A percentile compares a stretch with the other conserved stretches of the same genome.
Conservation (phyloP, 2,329 filamentous ascomycete genomes). For the Sporothrix humicola region DNA sequence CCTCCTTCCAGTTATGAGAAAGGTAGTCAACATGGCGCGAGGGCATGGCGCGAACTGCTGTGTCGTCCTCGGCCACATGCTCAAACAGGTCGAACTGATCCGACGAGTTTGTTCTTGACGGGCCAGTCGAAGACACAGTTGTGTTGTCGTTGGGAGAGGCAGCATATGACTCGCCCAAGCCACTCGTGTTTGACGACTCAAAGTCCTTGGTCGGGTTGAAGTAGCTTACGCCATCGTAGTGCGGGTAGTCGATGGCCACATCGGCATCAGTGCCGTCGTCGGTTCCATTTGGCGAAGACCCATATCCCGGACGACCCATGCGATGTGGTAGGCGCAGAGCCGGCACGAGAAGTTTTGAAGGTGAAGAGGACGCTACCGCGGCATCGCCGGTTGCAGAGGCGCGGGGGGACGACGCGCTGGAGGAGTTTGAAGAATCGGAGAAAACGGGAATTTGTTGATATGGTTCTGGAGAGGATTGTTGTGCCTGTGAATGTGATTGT, state of each 20-base stretch:
- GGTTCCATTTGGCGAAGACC: conserved; percentile 44
- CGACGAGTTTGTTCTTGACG: conserved; percentile 65
- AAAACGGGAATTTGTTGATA: conserved; percentile 47
- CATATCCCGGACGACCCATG: conserved; percentile 53
- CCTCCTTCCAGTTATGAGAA: conserved; percentile 90
- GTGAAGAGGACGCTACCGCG: conserved; percentile 62
- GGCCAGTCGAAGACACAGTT: conserved; percentile 59
- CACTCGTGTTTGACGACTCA: conserved; percentile 57
- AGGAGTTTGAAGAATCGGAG: conserved; percentile 57
- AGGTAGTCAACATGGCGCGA: conserved; percentile 94
- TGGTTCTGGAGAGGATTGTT: neutral
- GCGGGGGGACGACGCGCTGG: conserved; percentile 62
- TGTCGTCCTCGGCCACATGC: conserved; percentile 75
- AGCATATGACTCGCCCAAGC: conserved; percentile 53
- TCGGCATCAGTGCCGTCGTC: conserved; percentile 36
- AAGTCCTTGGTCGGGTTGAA: conserved; percentile 54
- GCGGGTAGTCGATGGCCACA: conserved; percentile 42
- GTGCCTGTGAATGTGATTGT: neutral
- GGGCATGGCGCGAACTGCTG: conserved; percentile 72
- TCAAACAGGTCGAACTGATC: conserved; percentile 56
- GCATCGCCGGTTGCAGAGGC: conserved; percentile 59
- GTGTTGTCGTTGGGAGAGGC: conserved; percentile 58
- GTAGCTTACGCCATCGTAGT: conserved; percentile 54
- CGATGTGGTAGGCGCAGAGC: conserved; percentile 67
- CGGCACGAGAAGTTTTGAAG: conserved; percentile 61